A percentile compares a stretch with the other conserved stretches of the same genome.
Evolutionary conservation across 2,329 filamentous ascomycete species (phyloP).

Genomic region (Pseudogymnoascus sp.): DNA sequence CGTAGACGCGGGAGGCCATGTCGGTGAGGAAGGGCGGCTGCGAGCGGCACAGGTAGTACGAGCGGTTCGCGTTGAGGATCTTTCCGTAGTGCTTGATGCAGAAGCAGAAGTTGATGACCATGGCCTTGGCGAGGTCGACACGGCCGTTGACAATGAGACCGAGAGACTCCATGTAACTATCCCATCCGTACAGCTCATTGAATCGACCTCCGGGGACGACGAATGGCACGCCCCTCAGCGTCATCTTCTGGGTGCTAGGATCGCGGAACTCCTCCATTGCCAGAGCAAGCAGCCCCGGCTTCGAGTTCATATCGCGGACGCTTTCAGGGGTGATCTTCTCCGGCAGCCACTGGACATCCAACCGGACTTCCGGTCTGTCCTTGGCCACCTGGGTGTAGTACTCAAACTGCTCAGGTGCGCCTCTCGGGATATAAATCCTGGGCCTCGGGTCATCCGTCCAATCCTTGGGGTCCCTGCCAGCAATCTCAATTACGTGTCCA

Average conservation of each 20-base stretch:
- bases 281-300: conserved; percentile 81
- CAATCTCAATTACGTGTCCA: conserved; percentile 74
- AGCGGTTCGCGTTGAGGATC: conserved; percentile 91
- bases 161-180: conserved; percentile 96
- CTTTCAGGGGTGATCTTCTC: conserved; percentile 71
- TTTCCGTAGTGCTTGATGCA: conserved; percentile 98
- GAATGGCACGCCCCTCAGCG: conserved; percentile 75
- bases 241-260: conserved; percentile 57
- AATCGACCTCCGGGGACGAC: conserved; percentile 96
- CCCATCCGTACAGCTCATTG: conserved; percentile 98
- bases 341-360: conserved; percentile 77
- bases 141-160: conserved; percentile 80
- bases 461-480: conserved; percentile 86
- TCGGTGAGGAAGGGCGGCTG: conserved; percentile 96
- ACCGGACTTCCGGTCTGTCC: conserved; percentile 69
- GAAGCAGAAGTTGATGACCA: conserved; percentile 96
- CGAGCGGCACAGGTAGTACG: conserved; percentile 89
- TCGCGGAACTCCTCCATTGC: conserved; percentile 73
- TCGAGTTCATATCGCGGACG: conserved; percentile 74
- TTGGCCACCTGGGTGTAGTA: conserved; percentile 79
- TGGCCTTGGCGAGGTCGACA: conserved; percentile 79
- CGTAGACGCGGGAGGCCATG: conserved; percentile 90
- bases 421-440: conserved; percentile 80
- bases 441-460: conserved; percentile 86
- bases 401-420: conserved; percentile 76